A percentile compares a stretch with the other conserved stretches of the same genome.
Evolutionary conservation across 2,329 filamentous ascomycete species (phyloP).

Genomic region (Boeremia lycopersici): DNA sequence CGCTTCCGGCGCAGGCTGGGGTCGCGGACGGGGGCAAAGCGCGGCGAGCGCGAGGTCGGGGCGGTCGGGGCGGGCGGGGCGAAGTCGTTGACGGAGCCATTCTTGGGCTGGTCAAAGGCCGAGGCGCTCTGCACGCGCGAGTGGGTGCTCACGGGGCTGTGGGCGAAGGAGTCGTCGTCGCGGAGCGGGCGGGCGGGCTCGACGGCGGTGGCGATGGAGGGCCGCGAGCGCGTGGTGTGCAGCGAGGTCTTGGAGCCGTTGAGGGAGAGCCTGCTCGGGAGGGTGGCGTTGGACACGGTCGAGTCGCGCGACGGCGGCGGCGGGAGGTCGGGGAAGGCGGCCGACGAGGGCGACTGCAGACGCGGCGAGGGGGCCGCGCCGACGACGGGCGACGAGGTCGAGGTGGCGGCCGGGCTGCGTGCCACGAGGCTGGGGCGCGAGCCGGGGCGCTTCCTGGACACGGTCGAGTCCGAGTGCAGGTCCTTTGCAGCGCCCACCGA

Average conservation of each 20-base stretch:
- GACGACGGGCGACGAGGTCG: constrained; percentile 45
- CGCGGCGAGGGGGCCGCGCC: constrained; percentile 45
- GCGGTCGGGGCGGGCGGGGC: constrained; percentile 9
- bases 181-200: constrained; percentile 24
- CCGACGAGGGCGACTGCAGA: constrained; percentile 47
- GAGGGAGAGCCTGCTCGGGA: constrained; percentile 39
- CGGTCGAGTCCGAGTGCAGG: constrained; percentile 36
- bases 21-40: constrained; percentile 28
- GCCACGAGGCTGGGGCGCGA: constrained; percentile 17
- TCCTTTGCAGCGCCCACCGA: constrained; percentile 76
- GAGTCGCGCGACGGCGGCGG: constrained; percentile 45
- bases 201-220: constrained; percentile 30
- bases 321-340: constrained; percentile 43
- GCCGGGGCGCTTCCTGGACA: constrained; percentile 23
- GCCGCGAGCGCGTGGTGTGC: constrained; percentile 37
- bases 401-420: constrained; percentile 35
- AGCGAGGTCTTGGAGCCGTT: constrained; percentile 40
- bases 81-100: constrained; percentile 24
- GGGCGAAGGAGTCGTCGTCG: constrained; percentile 35
- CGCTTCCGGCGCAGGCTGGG: constrained; percentile 26
- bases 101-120: constrained; percentile 26
- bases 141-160: constrained; percentile 36
- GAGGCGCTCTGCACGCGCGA: constrained; percentile 29
- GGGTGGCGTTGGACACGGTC: constrained; percentile 35
- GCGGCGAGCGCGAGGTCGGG: constrained; percentile 21